These are phyloP conservation scores for Fusarium devonianum DNA, from an alignment of 2,329 filamentous ascomycete genomes.

Conservation along the genomic window DNA sequence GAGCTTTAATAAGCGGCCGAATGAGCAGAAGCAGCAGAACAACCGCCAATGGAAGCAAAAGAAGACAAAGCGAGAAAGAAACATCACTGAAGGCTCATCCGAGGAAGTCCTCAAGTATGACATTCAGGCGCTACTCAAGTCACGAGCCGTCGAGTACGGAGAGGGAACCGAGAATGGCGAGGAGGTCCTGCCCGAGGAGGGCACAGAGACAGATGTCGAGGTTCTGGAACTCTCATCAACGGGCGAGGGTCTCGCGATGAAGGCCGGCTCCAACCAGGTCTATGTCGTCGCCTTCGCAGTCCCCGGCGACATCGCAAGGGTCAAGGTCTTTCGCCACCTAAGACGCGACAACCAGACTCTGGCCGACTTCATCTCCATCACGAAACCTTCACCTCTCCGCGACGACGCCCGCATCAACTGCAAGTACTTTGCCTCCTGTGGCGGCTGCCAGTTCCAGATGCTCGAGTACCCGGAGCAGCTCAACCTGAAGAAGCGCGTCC, in stretches of 20 bases:
- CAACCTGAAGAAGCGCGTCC: slow-evolving; percentile 80
- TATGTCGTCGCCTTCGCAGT: slow-evolving; percentile 90
- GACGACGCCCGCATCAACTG: slow-evolving; percentile 81
- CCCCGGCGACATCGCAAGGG: slow-evolving; percentile 81
- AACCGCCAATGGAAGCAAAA: slow-evolving; percentile 50
- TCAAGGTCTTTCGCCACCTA: slow-evolving; percentile 80
- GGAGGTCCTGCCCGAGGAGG: slow-evolving; percentile 66
- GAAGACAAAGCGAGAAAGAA: slow-evolving; percentile 65
- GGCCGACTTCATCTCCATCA: slow-evolving; percentile 82
- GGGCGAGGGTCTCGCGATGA: slow-evolving; percentile 84
- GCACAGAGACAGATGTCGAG: slow-evolving; percentile 81
- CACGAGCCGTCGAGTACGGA: slow-evolving; percentile 45
- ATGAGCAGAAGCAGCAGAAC: slow-evolving; percentile 23
- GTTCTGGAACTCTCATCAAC: slow-evolving; percentile 86
- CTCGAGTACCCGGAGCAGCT: slow-evolving; percentile 88
- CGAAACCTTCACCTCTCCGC: slow-evolving; percentile 75
- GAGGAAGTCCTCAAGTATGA: slow-evolving; percentile 74
- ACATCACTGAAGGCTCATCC: slow-evolving; percentile 66
- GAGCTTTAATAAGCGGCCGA: slow-evolving; percentile 38
- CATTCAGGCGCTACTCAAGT: slow-evolving; percentile 62
- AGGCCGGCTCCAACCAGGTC: slow-evolving; percentile 68
- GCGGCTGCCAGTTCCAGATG: slow-evolving; percentile 98
- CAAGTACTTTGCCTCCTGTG: slow-evolving; percentile 86
- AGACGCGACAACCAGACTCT: slow-evolving; percentile 71
- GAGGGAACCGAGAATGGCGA: slow-evolving; percentile 42